These are phyloP conservation scores for Aspergillus pseudoterreus DNA, from an alignment of 2,329 filamentous ascomycete species.

Conservation along the genomic window DNA sequence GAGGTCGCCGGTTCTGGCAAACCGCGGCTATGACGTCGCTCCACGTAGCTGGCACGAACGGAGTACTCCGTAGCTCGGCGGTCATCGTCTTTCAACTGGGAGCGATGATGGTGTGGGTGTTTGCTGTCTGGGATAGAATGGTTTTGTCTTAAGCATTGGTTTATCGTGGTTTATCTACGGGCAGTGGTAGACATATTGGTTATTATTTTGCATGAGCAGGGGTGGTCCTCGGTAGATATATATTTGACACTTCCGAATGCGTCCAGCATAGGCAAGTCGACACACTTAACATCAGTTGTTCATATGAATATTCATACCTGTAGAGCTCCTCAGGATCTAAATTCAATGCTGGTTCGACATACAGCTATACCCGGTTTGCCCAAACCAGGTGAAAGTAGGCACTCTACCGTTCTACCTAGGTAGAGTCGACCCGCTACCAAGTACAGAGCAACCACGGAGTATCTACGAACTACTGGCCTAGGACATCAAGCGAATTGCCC, in stretches of 20 bases:
- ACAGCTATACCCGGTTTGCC: too few species aligned
- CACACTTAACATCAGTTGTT: too few species aligned
- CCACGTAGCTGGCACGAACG: not conserved
- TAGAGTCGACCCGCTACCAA: not conserved
- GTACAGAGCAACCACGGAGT: too few species aligned
- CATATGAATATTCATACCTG: too few species aligned
- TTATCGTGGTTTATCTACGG: too few species aligned
- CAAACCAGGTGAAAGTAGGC: not conserved
- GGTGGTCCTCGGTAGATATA: not conserved
- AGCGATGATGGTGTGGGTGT: not conserved
- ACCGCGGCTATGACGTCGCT: not conserved
- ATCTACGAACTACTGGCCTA: too few species aligned
- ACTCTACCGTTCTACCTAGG: not conserved
- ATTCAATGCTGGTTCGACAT: too few species aligned
- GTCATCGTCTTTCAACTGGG: not conserved
- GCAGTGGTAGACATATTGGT: not conserved
- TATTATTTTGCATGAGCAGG: not conserved
- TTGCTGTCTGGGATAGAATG: too few species aligned
- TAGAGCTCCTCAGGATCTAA: too few species aligned
- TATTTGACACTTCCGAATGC: too few species aligned
- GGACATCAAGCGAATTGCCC: too few species aligned
- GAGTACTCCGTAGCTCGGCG: not conserved
- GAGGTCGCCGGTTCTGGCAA: not conserved
- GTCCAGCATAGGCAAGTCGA: too few species aligned
- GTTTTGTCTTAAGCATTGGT: not conserved